Evolutionary conservation across 257 asterid genomes (phyloP).

Genomic region (Jacaranda copaia): DNA sequence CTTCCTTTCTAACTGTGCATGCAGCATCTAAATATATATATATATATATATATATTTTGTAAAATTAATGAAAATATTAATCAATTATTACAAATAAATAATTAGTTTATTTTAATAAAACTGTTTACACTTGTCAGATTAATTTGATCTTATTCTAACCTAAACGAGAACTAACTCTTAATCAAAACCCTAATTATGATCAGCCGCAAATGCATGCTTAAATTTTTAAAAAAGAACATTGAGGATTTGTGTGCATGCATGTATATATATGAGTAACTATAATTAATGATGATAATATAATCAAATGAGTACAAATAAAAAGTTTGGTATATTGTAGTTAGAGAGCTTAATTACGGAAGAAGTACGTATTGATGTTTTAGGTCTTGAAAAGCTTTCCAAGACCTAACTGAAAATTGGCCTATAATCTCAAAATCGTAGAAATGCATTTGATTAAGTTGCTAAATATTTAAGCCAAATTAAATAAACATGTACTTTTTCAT

Average conservation of each 20-base stretch:
- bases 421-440: background rate
- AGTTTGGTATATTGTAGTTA: conserved; percentile 51
- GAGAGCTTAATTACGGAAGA: conserved; percentile 45
- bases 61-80: background rate
- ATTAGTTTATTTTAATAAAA: background rate
- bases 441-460: conserved; percentile 11
- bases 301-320: conserved; percentile 18
- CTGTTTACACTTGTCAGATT: conserved; percentile 41
- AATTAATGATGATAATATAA: background rate
- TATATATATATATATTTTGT: background rate
- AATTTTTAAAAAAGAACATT: background rate
- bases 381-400: conserved; percentile 46
- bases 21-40: background rate
- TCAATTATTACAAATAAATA: background rate
- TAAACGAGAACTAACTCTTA: conserved; percentile 36
- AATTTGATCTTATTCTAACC: conserved; percentile 43
- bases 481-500: background rate
- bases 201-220: conserved; percentile 20
- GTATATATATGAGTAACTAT: background rate
- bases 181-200: conserved; percentile 5
- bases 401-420: conserved; percentile 41
- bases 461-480: background rate
- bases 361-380: conserved; percentile 42
- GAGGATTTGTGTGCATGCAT: conserved; percentile 4
- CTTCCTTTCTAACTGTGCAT: conserved; percentile 46